Evolutionary conservation across 306 rosid genomes (phyloP).

Genomic region (Arachis stenosperma): DNA sequence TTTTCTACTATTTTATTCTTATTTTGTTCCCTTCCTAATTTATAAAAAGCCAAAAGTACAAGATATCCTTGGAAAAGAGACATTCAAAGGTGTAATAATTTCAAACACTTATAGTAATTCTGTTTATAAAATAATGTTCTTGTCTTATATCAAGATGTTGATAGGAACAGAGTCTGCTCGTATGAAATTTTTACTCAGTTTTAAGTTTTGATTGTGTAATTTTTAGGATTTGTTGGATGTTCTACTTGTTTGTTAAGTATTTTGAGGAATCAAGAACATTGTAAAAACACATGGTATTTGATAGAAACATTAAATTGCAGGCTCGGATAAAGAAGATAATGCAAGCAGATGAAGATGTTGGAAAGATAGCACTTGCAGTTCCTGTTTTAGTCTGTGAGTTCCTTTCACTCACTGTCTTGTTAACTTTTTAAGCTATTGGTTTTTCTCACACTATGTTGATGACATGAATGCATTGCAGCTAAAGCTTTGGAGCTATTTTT

Average conservation of each 20-base stretch:
- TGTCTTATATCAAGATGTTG: not conserved
- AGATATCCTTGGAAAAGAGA: not conserved
- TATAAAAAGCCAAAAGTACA: not conserved
- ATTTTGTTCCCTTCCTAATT: not conserved
- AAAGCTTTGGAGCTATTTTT: constrained; percentile 95
- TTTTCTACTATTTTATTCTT: too few species aligned
- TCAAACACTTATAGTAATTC: not conserved
- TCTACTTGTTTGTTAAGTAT: constrained; percentile 14
- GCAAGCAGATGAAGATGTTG: constrained; percentile 99
- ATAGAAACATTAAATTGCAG: constrained; percentile 51
- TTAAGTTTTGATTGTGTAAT: constrained; percentile 24
- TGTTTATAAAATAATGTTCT: not conserved
- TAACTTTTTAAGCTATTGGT: constrained; percentile 16
- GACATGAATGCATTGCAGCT: constrained; percentile 60
- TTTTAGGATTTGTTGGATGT: not conserved
- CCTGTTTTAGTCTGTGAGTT: constrained; percentile 98
- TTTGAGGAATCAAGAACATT: constrained; percentile 2
- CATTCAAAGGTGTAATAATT: not conserved
- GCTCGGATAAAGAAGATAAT: constrained; percentile 97
- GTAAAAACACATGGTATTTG: constrained; percentile 19
- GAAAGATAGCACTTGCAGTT: constrained; percentile 94
- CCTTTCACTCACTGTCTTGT: constrained; percentile 29
- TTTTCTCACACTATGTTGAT: constrained; percentile 26
- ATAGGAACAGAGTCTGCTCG: not conserved
- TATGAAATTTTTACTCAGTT: not conserved